These are phyloP conservation scores for Didymella glomerata DNA, from an alignment of 2,329 filamentous ascomycete genomes.

Conservation along the genomic window DNA sequence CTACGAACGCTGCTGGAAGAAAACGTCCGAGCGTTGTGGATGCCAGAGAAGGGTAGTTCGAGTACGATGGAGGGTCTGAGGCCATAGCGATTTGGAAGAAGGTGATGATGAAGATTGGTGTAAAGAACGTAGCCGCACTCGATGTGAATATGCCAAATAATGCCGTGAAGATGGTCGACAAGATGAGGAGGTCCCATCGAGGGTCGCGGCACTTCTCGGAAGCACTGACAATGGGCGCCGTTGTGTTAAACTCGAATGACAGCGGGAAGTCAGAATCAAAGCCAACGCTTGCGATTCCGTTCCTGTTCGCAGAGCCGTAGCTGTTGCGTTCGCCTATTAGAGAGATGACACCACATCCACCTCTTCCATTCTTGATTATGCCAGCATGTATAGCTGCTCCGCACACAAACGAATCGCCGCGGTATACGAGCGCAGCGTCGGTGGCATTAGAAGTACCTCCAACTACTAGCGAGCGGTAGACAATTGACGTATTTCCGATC, in stretches of 20 bases:
- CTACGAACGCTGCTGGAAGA: conserved; percentile 46
- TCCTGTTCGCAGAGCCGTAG: conserved; percentile 34
- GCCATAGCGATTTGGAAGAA: conserved; percentile 51
- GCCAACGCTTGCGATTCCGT: conserved; percentile 44
- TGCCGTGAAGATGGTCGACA: conserved; percentile 45
- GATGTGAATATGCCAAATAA: conserved; percentile 44
- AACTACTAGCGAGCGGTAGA: conserved; percentile 71
- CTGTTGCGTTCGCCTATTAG: conserved; percentile 36
- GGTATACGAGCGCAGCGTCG: conserved; percentile 36
- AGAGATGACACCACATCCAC: conserved; percentile 48
- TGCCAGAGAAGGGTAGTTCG: conserved; percentile 42
- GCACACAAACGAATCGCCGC: conserved; percentile 52
- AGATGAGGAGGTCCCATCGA: conserved; percentile 44
- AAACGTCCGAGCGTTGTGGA: conserved; percentile 44
- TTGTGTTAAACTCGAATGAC: conserved; percentile 42
- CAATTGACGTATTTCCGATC: conserved; percentile 67
- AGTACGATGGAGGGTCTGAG: conserved; percentile 46
- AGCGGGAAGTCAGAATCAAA: conserved; percentile 49
- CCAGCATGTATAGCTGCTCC: conserved; percentile 50
- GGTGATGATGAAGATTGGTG: conserved; percentile 39
- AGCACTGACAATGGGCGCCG: conserved; percentile 21
- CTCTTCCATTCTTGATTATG: conserved; percentile 35
- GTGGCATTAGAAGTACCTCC: conserved; percentile 62
- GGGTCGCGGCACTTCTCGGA: conserved; percentile 44
- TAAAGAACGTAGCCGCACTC: conserved; percentile 43